A percentile compares a stretch with the other conserved stretches of the same genome.
Evolutionary conservation across 305 asterid genomes (phyloP).

Genomic region (Withania somnifera): DNA sequence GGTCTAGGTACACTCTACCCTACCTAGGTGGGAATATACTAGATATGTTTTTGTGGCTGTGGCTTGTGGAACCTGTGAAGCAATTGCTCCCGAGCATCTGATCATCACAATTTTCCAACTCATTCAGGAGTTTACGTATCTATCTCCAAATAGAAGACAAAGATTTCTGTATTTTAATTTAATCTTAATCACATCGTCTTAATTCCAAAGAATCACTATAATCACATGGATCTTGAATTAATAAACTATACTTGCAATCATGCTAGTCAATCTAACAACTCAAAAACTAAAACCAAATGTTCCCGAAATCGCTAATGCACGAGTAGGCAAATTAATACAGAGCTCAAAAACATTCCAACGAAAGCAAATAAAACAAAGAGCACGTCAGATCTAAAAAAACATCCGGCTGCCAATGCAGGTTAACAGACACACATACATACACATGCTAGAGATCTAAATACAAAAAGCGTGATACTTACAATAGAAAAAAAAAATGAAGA

Average conservation of each 20-base stretch:
- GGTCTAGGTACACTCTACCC: too few relatives aligned
- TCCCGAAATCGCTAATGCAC: background rate
- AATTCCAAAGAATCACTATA: background rate
- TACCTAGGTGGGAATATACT: too few relatives aligned
- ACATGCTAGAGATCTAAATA: background rate
- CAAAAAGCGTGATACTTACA: slow-evolving; percentile 4
- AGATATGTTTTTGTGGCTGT: too few relatives aligned
- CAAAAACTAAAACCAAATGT: background rate
- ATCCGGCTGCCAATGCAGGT: background rate
- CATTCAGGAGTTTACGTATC: background rate
- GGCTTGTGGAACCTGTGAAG: background rate
- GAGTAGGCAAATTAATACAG: background rate
- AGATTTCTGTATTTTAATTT: too few relatives aligned
- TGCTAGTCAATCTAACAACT: background rate
- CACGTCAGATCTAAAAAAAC: slow-evolving; percentile 11
- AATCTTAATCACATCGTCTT: background rate
- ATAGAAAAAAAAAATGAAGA: background rate
- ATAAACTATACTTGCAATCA: background rate
- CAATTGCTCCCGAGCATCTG: too few relatives aligned
- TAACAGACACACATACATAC: background rate
- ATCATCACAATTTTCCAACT: background rate
- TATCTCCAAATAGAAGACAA: background rate
- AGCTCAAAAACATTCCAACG: background rate
- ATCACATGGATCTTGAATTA: background rate
- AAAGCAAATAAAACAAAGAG: background rate